Percentiles rank a stretch among this genome's conserved stretches.
Conservation (phyloP, 163 green algal genomes). For the Coccomyxa subellipsoidea region DNA sequence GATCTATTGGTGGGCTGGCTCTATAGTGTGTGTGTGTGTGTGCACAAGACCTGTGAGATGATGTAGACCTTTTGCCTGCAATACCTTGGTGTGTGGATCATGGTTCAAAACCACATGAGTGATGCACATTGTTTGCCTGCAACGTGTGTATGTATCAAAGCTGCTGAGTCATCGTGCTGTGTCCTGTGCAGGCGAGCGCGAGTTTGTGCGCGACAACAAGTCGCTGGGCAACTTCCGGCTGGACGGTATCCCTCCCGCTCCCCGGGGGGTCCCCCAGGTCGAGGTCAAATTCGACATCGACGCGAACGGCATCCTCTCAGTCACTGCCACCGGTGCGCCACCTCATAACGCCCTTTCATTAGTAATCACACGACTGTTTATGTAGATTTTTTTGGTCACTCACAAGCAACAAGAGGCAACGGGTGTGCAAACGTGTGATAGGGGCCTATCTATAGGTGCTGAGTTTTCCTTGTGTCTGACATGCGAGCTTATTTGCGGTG, state of each 20-base stretch:
- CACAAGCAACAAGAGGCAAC: no score
- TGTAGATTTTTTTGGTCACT: no score
- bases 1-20: no score
- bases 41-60: background rate
- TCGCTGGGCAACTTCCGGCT: slow-evolving; percentile 95
- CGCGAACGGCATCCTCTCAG: slow-evolving; percentile 94
- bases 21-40: no score
- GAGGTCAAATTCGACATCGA: slow-evolving; percentile 98
- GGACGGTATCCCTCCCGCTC: slow-evolving; percentile 95
- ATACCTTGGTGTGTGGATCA: no score
- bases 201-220: slow-evolving; percentile 98
- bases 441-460: no score
- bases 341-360: background rate
- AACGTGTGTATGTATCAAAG: no score
- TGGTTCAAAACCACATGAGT: no score
- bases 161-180: background rate
- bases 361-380: no score
- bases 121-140: background rate
- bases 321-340: slow-evolving; percentile 67
- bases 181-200: slow-evolving; percentile 72
- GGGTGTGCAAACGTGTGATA: no score
- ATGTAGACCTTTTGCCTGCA: background rate
- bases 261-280: slow-evolving; percentile 89
- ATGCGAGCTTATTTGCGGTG: no score
- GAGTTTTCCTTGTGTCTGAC: no score